Conservation (phyloP, 148 eudicot genomes). For the Tetragonia tetragonoides region DNA sequence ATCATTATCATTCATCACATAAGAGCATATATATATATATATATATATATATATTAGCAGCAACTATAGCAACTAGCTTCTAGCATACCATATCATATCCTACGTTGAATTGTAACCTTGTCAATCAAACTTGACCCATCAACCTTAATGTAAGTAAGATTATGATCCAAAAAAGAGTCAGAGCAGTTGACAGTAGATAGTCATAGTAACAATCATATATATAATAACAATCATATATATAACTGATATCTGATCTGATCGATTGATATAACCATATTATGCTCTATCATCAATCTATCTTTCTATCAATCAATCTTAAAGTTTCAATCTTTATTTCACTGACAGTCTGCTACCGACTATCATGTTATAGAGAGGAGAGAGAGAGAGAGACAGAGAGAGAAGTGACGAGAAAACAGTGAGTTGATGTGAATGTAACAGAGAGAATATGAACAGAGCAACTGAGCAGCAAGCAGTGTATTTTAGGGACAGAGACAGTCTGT, state of each 20-base stretch:
- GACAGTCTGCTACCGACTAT: background rate
- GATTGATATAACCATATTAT: conserved; percentile 17
- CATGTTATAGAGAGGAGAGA: background rate
- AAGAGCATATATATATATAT: no score
- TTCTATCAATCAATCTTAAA: background rate
- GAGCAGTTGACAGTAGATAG: conserved; percentile 8
- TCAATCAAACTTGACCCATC: conserved; percentile 40
- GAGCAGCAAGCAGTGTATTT: conserved; percentile 2
- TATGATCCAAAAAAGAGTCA: conserved; percentile 13
- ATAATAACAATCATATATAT: background rate
- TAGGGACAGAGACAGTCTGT: conserved; percentile 14
- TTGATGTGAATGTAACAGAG: conserved; percentile 42
- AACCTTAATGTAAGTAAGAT: conserved; percentile 29
- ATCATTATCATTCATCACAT: background rate
- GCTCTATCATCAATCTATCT: background rate
- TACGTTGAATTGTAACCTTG: conserved; percentile 15
- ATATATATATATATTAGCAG: no score
- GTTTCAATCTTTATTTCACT: conserved; percentile 8
- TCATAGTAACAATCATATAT: background rate
- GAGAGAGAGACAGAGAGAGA: conserved; percentile 7
- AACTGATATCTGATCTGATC: no score
- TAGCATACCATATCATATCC: background rate
- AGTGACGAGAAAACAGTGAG: conserved; percentile 23
- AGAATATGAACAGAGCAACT: conserved; percentile 36
- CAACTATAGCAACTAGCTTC: no score